Percentiles rank a stretch among this genome's conserved stretches.
Evolutionary conservation across 2,329 filamentous ascomycete species (phyloP).

Genomic region (Fusarium secorum): DNA sequence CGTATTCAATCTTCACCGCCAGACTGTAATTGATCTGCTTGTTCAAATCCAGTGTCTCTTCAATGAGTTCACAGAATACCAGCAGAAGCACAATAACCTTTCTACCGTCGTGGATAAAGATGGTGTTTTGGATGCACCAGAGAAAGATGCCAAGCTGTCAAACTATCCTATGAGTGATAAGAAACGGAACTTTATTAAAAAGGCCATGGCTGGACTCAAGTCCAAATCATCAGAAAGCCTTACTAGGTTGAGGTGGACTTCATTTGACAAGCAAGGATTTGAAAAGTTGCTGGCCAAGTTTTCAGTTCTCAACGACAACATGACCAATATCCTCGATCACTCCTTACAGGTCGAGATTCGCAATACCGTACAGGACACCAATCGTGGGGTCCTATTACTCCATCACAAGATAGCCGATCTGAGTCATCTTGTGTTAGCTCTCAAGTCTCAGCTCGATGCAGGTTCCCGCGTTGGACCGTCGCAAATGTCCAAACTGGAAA

Average conservation of each 20-base stretch:
- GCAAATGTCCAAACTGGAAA: constrained; percentile 47
- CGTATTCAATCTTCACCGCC: constrained; percentile 57
- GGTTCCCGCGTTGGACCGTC: constrained; percentile 34
- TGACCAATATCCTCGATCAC: constrained; percentile 57
- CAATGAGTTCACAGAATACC: constrained; percentile 55
- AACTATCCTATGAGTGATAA: constrained; percentile 54
- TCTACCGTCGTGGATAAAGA: constrained; percentile 47
- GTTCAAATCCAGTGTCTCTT: constrained; percentile 58
- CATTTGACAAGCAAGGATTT: constrained; percentile 57
- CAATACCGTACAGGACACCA: constrained; percentile 57
- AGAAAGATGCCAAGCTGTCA: constrained; percentile 54
- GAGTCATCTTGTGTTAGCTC: constrained; percentile 55
- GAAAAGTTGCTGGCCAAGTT: constrained; percentile 55
- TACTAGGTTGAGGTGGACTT: constrained; percentile 53
- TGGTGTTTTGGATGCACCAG: constrained; percentile 48
- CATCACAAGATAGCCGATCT: constrained; percentile 57
- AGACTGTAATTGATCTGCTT: constrained; percentile 58
- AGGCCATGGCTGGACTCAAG: constrained; percentile 51
- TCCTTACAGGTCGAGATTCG: constrained; percentile 57
- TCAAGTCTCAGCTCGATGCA: constrained; percentile 54
- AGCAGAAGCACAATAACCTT: constrained; percentile 51
- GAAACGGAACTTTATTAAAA: constrained; percentile 54
- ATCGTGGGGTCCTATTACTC: constrained; percentile 56
- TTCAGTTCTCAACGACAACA: constrained; percentile 55
- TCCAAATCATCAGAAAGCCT: constrained; percentile 48